Percentiles rank a stretch among this genome's conserved stretches.
Conservation (phyloP, 2,329 filamentous ascomycete genomes). For the Pseudocercospora ulei region DNA sequence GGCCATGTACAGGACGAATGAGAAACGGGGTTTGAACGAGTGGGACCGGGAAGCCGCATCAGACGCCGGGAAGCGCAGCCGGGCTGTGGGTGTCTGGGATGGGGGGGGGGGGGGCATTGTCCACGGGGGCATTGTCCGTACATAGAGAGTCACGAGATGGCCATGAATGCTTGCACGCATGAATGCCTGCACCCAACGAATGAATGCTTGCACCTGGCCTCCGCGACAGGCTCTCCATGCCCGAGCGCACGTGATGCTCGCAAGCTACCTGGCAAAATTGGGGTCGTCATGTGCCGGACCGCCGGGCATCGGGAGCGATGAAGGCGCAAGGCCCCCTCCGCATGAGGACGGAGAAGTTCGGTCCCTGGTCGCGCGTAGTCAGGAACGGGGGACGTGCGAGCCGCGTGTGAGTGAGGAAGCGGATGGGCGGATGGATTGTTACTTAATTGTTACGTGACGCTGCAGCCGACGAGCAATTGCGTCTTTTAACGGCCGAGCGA, state of each 20-base stretch:
- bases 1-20: constrained; percentile 14
- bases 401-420: no score
- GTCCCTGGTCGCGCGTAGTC: neutral
- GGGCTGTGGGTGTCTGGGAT: neutral
- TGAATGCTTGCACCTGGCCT: constrained; percentile 4
- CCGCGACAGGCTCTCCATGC: neutral
- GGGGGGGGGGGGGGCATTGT: no score
- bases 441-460: neutral
- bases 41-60: constrained; percentile 3
- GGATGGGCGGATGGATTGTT: constrained; percentile 2
- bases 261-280: no score
- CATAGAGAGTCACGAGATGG: constrained; percentile 6
- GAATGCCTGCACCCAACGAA: no score
- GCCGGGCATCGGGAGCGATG: no score
- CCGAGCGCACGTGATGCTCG: no score
- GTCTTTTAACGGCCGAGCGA: constrained; percentile 1
- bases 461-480: neutral
- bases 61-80: constrained; percentile 7
- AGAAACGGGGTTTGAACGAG: constrained; percentile 13
- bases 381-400: no score
- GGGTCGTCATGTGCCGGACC: no score
- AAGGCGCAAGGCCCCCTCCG: no score
- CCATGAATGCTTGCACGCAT: constrained; percentile 5
- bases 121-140: neutral
- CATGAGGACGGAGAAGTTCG: no score